Percentiles rank a stretch among this genome's conserved stretches.
Evolutionary conservation across 192 early-diverging fungal species (phyloP).

Genomic region (Coemansia sp.): DNA sequence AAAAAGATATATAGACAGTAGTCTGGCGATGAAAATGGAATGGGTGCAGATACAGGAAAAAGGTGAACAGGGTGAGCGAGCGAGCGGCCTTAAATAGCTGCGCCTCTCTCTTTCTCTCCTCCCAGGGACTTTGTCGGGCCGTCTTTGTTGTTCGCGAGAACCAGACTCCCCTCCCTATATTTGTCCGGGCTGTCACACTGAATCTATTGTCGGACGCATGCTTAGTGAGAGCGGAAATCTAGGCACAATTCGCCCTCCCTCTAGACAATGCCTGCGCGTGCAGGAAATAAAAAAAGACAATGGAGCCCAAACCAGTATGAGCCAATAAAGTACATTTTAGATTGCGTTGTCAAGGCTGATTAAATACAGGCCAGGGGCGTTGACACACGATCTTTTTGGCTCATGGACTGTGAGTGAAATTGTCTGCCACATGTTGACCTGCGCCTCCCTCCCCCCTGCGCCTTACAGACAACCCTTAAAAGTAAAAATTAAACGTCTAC

Average conservation of each 20-base stretch:
- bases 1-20: not conserved
- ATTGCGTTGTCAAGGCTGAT: not conserved
- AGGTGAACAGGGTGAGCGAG: not conserved
- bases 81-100: not conserved
- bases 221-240: not conserved
- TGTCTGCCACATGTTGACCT: not conserved
- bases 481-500: not conserved
- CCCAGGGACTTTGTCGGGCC: not conserved
- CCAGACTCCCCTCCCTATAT: not conserved
- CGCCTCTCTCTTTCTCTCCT: not conserved
- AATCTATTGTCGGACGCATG: conserved; percentile 4
- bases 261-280: conserved; percentile 1
- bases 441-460: not conserved
- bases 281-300: not conserved
- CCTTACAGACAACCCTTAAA: not conserved
- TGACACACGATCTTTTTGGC: not conserved
- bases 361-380: not conserved
- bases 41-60: not conserved
- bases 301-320: not conserved
- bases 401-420: no score
- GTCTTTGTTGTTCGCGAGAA: not conserved
- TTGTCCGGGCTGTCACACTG: not conserved
- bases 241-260: not conserved
- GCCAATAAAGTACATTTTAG: not conserved
- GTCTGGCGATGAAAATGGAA: no score